Evolutionary conservation across 208 protist species (phyloP).

Genomic region (Vickermania ingenoplastis): DNA sequence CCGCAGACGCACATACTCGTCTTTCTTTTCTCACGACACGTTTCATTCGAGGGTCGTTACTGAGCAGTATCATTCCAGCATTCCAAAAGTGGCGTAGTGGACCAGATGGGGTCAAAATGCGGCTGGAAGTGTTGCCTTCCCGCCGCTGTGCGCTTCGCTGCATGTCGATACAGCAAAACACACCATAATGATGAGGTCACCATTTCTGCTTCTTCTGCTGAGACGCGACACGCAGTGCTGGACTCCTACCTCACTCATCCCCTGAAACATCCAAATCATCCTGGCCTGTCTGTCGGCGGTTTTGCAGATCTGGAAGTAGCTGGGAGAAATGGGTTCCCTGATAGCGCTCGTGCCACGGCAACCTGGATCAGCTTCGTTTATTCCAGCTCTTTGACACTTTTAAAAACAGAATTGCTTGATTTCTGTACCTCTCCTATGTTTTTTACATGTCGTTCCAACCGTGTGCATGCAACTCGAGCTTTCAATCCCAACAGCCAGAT

Average conservation of each 20-base stretch:
- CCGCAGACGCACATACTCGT: slow-evolving; percentile 1
- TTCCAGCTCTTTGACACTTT: background rate
- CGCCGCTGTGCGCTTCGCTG: background rate
- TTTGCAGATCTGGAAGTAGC: background rate
- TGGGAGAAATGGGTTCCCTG: background rate
- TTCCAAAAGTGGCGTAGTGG: background rate
- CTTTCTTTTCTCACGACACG: slow-evolving; percentile 9
- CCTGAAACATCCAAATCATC: background rate
- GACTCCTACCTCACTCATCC: background rate
- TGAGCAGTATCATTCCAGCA: background rate
- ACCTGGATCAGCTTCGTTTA: background rate
- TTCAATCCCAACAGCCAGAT: background rate
- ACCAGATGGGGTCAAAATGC: background rate
- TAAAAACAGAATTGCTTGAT: background rate
- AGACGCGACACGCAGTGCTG: background rate
- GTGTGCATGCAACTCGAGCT: background rate
- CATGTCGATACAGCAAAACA: background rate
- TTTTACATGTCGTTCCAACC: background rate
- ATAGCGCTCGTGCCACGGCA: background rate
- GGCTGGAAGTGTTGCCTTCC: background rate
- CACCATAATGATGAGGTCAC: background rate
- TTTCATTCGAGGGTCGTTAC: slow-evolving; percentile 11
- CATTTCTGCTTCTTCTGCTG: background rate
- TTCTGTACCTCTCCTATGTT: background rate
- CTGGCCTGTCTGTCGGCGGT: background rate